Evolutionary conservation across 140 eudicot genomes (phyloP).

Genomic region (Oenanthe javanica): DNA sequence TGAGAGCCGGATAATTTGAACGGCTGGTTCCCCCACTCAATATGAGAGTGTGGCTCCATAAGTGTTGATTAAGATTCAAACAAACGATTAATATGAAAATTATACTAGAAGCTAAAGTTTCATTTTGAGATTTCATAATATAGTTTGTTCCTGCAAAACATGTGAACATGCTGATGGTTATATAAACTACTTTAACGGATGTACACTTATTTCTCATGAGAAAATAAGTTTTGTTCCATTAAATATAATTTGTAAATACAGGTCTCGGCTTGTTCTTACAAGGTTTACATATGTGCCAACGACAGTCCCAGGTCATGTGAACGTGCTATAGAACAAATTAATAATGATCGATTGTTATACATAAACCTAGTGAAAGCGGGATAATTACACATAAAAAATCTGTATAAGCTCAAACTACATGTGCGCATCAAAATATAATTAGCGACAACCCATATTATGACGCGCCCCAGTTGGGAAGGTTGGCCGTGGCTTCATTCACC

Average conservation of each 20-base stretch:
- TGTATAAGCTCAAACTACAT: background rate
- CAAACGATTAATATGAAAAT: too few relatives aligned
- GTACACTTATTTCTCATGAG: background rate
- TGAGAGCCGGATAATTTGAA: too few relatives aligned
- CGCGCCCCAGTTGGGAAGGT: constrained; percentile 89
- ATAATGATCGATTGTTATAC: background rate
- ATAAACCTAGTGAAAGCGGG: background rate
- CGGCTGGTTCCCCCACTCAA: too few relatives aligned
- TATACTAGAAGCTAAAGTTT: too few relatives aligned
- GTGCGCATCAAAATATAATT: background rate
- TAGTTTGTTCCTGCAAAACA: background rate
- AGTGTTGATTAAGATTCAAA: too few relatives aligned
- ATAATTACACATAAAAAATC: background rate
- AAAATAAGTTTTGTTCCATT: too few relatives aligned
- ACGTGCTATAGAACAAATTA: background rate
- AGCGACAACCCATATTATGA: constrained; percentile 18
- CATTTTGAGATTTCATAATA: background rate
- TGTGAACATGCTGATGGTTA: background rate
- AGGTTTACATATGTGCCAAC: background rate
- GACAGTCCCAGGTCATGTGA: background rate
- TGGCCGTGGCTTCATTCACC: constrained; percentile 95
- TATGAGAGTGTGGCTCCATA: too few relatives aligned
- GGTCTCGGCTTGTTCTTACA: background rate
- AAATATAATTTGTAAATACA: background rate
- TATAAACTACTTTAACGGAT: background rate